A percentile compares a stretch with the other conserved stretches of the same genome.
Conservation (phyloP, 164 flowering plant genomes). For the Buxus sempervirens region DNA sequence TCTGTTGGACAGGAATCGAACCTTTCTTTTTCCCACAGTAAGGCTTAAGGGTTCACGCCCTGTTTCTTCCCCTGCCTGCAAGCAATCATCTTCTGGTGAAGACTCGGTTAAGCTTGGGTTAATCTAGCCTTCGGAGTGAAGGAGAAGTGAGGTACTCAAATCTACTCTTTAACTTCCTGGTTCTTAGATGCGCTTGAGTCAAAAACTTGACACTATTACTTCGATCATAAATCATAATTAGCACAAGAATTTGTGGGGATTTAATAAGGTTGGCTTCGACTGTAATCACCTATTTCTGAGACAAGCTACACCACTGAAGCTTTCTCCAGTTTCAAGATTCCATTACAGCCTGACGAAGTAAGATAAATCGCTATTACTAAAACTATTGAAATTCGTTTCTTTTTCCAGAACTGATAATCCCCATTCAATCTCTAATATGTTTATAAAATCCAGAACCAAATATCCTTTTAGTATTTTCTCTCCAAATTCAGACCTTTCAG, state of each 20-base stretch:
- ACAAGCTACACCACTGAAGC: too few species aligned
- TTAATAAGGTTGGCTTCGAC: background rate
- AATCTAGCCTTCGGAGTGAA: background rate
- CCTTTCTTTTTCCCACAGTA: slow-evolving; percentile 10
- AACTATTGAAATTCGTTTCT: background rate
- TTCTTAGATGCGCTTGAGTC: background rate
- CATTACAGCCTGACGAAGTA: too few species aligned
- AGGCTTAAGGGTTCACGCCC: too few species aligned
- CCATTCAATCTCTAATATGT: background rate
- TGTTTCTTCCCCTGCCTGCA: slow-evolving; percentile 5
- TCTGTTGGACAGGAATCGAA: slow-evolving; percentile 28
- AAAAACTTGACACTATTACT: background rate
- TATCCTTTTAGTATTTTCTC: background rate
- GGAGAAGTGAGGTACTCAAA: background rate
- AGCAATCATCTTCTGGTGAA: slow-evolving; percentile 4
- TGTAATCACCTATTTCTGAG: background rate
- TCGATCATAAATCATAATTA: background rate
- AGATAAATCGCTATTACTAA: too few species aligned
- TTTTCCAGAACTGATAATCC: background rate
- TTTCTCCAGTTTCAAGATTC: too few species aligned
- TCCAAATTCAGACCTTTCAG: slow-evolving; percentile 2
- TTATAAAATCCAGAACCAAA: background rate
- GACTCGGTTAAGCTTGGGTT: slow-evolving; percentile 1
- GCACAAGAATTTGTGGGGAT: too few species aligned
- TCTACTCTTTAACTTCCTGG: background rate